Evolutionary conservation across 2,329 filamentous ascomycete species (phyloP).

Genomic region (Fusarium lateritium): DNA sequence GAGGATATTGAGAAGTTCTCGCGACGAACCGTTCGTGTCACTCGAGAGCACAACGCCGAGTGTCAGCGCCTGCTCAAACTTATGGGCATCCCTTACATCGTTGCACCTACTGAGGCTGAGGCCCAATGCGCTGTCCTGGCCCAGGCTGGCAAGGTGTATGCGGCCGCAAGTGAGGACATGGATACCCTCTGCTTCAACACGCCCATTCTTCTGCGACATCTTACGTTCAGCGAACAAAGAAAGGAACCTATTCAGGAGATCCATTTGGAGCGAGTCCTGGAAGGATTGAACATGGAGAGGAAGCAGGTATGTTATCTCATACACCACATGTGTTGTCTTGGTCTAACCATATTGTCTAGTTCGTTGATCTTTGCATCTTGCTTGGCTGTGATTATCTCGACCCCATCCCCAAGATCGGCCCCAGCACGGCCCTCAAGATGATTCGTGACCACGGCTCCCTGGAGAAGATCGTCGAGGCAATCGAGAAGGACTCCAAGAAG

Average conservation of each 20-base stretch:
- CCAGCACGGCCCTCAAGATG: conserved; percentile 90
- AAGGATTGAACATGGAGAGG: conserved; percentile 89
- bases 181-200: conserved; percentile 96
- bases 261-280: conserved; percentile 86
- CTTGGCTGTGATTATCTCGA: conserved; percentile 98
- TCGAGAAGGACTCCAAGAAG: conserved; percentile 81
- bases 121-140: conserved; percentile 95
- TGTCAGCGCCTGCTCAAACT: conserved; percentile 91
- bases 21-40: conserved; percentile 90
- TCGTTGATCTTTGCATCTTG: conserved; percentile 97
- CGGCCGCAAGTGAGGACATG: conserved; percentile 98
- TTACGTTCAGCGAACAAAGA: conserved; percentile 96
- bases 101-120: conserved; percentile 97
- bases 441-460: conserved; percentile 93
- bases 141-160: conserved; percentile 93
- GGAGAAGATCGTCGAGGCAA: conserved; percentile 86
- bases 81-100: conserved; percentile 96
- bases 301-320: conserved; percentile 72
- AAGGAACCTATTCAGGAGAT: conserved; percentile 99
- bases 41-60: conserved; percentile 96
- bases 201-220: conserved; percentile 89
- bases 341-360: conserved; percentile 65
- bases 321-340: background rate
- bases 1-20: conserved; percentile 99
- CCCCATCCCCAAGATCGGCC: conserved; percentile 94